Conservation (phyloP, 306 rosid species). For the Gynostemma pentaphyllum region DNA sequence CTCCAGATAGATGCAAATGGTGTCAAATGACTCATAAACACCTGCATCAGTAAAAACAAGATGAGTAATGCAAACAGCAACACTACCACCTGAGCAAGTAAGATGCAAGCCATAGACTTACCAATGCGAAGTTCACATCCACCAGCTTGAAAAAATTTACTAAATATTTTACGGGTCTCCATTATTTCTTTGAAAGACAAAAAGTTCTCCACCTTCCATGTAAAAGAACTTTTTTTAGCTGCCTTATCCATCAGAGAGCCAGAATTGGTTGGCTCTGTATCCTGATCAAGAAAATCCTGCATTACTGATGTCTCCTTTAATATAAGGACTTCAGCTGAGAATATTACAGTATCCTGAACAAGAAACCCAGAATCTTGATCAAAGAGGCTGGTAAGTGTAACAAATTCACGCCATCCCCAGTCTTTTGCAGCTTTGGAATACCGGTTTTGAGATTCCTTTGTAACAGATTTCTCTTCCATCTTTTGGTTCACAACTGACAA, state of each 20-base stretch:
- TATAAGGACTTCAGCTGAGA: constrained; percentile 96
- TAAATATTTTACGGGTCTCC: constrained; percentile 96
- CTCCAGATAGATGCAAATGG: constrained; percentile 95
- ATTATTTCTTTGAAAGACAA: constrained; percentile 92
- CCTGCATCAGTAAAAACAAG: constrained; percentile 33
- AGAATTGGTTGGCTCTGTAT: constrained; percentile 34
- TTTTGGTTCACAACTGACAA: constrained; percentile 90
- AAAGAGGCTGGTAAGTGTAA: constrained; percentile 94
- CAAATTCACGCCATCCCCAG: constrained; percentile 99
- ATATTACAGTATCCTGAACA: constrained; percentile 84
- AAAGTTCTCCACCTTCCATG: constrained; percentile 99
- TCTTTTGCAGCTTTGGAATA: constrained; percentile 99
- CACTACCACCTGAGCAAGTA: constrained; percentile 7
- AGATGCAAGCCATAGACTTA: constrained; percentile 37
- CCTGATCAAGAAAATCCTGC: constrained; percentile 73
- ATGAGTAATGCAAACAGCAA: constrained; percentile 16
- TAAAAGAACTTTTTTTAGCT: constrained; percentile 69
- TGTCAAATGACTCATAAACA: constrained; percentile 94
- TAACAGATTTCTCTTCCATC: constrained; percentile 89
- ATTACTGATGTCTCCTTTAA: constrained; percentile 82
- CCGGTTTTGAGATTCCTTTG: constrained; percentile 98
- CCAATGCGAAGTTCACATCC: constrained; percentile 99
- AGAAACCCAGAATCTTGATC: constrained; percentile 99
- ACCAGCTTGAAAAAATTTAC: constrained; percentile 99
- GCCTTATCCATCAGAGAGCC: constrained; percentile 38